Evolutionary conservation across 73 alveolate genomes (phyloP), one percentile per base, ranked within the genome.

Genomic region (Durusdinium trenchii): DNA sequence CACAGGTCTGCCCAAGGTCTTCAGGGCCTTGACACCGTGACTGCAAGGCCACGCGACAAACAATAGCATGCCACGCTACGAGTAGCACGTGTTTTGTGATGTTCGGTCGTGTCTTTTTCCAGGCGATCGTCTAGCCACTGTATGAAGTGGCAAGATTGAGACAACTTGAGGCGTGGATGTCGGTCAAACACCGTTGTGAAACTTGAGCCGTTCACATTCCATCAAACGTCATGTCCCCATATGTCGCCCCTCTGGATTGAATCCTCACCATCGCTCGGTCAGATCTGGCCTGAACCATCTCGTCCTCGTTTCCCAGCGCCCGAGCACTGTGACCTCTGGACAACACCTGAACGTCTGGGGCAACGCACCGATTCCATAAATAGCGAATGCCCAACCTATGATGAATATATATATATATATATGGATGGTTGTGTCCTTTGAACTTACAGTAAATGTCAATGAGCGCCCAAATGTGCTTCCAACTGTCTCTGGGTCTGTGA

Each of bases 291-390:
- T 69, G 87, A 52, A 91, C 98, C 98, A 91, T 91, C 75, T 91
- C 98, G 57, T 91, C 98, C 98, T 91, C 98, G 48, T 91, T 91
- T 57, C 98, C 98, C 36, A 91, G 98, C 36, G 98, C 89, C 50
- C 98, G 84, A 36, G 98, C 84, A 50, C 98, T 57, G 78, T 91
- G 98, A 45, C 98, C 98, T 36, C 98, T 76, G 3, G 98, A 91
- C 57, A 91, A 76, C 60, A 91, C 98, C 95, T 86, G 12, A 47
- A n/a, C 28, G 64, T 54, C 64, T 54, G 64, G 20, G 64, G 9
- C 20, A 9, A 54, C 28, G 64, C 20, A 20, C 64, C 64, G 28
- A 54, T 54, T 54, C 64, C 9, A 54, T 20, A 54, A 54, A 54
- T 12, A 20, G n/a, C n/a, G n/a, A n/a, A n/a, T n/a, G n/a, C n/a